Evolutionary conservation across 192 early-diverging fungal species (phyloP).

Genomic region (Chytriomyces confervae): DNA sequence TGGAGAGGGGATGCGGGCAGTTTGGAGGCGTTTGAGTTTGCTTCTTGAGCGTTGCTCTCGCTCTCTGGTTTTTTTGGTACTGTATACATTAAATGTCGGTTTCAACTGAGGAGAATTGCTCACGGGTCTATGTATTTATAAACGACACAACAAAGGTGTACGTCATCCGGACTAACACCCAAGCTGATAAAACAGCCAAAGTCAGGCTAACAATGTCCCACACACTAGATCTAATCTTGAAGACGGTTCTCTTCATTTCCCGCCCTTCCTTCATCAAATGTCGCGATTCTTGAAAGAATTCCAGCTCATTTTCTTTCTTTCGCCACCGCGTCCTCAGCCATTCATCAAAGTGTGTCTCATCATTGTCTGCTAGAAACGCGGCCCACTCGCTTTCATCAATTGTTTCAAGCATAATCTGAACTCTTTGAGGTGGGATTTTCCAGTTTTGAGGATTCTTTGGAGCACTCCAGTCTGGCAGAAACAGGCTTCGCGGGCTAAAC

Average conservation of each 20-base stretch:
- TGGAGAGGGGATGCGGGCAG: constrained; percentile 24
- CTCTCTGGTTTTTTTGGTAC: too few relatives aligned
- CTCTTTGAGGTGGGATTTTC: background rate
- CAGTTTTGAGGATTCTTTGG: background rate
- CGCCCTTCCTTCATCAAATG: background rate
- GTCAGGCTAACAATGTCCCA: background rate
- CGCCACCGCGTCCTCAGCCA: constrained; percentile 24
- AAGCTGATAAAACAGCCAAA: background rate
- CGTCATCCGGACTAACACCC: background rate
- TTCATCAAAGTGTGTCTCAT: constrained; percentile 20
- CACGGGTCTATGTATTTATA: too few relatives aligned
- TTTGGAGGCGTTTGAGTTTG: constrained; percentile 21
- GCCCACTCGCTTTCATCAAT: constrained; percentile 10
- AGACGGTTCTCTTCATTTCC: background rate
- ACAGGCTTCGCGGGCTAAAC: constrained; percentile 26
- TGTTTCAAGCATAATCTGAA: constrained; percentile 18
- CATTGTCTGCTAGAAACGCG: background rate
- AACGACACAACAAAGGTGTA: too few relatives aligned
- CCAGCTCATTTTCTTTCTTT: constrained; percentile 6
- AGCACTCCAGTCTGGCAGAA: constrained; percentile 1
- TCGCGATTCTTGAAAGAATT: background rate
- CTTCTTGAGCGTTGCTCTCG: too few relatives aligned
- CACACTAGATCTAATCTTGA: background rate
- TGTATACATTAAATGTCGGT: too few relatives aligned
- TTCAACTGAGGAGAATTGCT: too few relatives aligned